Conservation (phyloP, 2,329 filamentous ascomycete species). For the Diaporthe nobilis region DNA sequence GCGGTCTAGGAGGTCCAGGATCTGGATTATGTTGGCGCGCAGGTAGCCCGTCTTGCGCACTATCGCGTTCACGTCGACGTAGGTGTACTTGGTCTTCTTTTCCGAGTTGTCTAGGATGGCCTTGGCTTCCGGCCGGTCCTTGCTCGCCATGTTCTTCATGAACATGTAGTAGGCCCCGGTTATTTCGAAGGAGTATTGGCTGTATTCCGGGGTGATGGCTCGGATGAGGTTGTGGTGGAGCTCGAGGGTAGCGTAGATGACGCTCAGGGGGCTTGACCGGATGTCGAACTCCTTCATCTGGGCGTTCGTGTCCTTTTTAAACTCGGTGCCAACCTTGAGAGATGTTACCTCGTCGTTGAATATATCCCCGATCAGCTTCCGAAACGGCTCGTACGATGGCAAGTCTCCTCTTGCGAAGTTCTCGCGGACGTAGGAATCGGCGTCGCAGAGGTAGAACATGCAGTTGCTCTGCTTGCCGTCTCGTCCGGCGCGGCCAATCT, state of each 20-base stretch:
- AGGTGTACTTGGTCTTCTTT: slow-evolving; percentile 58
- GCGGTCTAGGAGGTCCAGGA: slow-evolving; percentile 69
- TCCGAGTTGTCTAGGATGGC: slow-evolving; percentile 59
- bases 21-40: slow-evolving; percentile 65
- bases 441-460: slow-evolving; percentile 69
- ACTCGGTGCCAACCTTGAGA: slow-evolving; percentile 56
- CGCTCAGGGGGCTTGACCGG: slow-evolving; percentile 61
- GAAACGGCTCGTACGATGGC: slow-evolving; percentile 65
- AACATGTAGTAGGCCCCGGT: slow-evolving; percentile 49
- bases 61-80: slow-evolving; percentile 64
- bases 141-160: slow-evolving; percentile 51
- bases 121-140: slow-evolving; percentile 55
- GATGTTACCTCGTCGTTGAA: slow-evolving; percentile 56
- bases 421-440: slow-evolving; percentile 71
- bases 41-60: slow-evolving; percentile 50
- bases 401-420: slow-evolving; percentile 72
- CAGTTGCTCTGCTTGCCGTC: slow-evolving; percentile 68
- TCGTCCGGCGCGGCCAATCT: slow-evolving; percentile 69
- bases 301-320: slow-evolving; percentile 61
- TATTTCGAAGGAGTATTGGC: slow-evolving; percentile 65
- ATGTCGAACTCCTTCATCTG: slow-evolving; percentile 69
- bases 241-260: slow-evolving; percentile 73
- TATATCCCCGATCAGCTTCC: slow-evolving; percentile 63
- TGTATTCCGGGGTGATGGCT: slow-evolving; percentile 70
- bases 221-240: slow-evolving; percentile 70